Evolutionary conservation across 2,329 filamentous ascomycete genomes (phyloP), one percentile per base, ranked within the genome.

Genomic region (Epichloe gansuensis): DNA sequence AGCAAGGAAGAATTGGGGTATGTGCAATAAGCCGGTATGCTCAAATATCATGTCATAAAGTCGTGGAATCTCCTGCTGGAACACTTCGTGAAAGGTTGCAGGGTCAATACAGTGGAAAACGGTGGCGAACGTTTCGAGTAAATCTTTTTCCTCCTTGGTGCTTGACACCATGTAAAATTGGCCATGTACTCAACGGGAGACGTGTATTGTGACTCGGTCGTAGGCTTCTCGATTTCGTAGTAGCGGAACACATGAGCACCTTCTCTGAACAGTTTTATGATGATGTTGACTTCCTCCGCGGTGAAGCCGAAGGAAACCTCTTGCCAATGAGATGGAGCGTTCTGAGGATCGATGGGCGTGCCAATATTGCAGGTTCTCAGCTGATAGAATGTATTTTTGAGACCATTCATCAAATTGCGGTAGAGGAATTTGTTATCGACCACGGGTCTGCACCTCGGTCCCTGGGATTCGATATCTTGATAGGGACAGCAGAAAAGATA

Each of bases 41-140:
- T 97, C 89, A 65, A 97, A 95, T 71, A 95, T 96, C 78, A 97
- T 91, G 57, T 95, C 86, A 67, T 98, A 97, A 39, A 99, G 81
- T 67, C 89, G 88, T 39, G 91, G 91, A 55, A 99, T 97, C 72
- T 97, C 93, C 55, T 91, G 88, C 65, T 95, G 88, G 67, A 98
- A 99, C 42, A 98, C 90, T 71, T 99, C 93, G 62, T 98, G 91
- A 65, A 99, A 98, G 0, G 91, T 96, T 11, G 94, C 93, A 2
- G 93, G 93, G 64, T 99, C 93, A 58, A 99, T 93, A 69, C 91
- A 94, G 66, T 98, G 93, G 65, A 99, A 98, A 31, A 98, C 91
- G 0, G 93, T 97, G 2, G 91, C 93, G 66, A 99, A 99, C 2
- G 89, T 95, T 72, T 98, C 94, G 6, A 99, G 76, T 8, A 98